Conservation (phyloP, 352 stramenopile species). For the Globisporangium cederbergense region DNA sequence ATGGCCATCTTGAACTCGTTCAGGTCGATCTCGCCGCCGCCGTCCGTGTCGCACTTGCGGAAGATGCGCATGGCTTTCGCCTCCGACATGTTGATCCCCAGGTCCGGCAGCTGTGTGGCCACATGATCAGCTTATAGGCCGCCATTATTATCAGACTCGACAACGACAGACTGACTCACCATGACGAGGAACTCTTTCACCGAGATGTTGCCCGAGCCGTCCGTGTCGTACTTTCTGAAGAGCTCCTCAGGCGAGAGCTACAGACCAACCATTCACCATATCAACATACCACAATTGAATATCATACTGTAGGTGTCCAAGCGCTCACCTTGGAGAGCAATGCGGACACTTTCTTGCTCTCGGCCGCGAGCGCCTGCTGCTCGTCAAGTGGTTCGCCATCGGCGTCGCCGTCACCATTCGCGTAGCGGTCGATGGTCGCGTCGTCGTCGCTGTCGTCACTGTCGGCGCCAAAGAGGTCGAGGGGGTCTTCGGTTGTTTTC, state of each 20-base stretch:
- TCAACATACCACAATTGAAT: not conserved
- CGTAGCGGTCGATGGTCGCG: constrained; percentile 67
- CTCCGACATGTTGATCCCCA: constrained; percentile 85
- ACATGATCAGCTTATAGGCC: not conserved
- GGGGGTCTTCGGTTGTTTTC: constrained; percentile 18
- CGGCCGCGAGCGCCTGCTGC: constrained; percentile 23
- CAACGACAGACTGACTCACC: constrained; percentile 22
- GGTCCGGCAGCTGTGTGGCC: constrained; percentile 60
- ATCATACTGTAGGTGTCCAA: not conserved
- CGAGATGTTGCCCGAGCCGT: constrained; percentile 88
- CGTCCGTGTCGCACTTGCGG: constrained; percentile 87
- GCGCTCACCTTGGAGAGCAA: constrained; percentile 58
- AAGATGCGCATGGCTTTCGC: constrained; percentile 92
- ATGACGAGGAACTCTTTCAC: constrained; percentile 88
- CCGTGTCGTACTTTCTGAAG: constrained; percentile 91
- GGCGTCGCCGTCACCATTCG: constrained; percentile 27
- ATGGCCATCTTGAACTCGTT: constrained; percentile 93
- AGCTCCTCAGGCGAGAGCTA: constrained; percentile 82
- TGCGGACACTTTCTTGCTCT: constrained; percentile 65
- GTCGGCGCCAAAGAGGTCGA: constrained; percentile 69
- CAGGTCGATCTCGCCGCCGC: constrained; percentile 88
- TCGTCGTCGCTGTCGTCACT: constrained; percentile 84
- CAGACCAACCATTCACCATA: not conserved
- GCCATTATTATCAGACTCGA: no score
- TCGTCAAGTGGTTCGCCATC: constrained; percentile 23